These are phyloP conservation scores for Komagataella ulmi DNA, from an alignment of 805 yeast genomes.

Conservation along the genomic window DNA sequence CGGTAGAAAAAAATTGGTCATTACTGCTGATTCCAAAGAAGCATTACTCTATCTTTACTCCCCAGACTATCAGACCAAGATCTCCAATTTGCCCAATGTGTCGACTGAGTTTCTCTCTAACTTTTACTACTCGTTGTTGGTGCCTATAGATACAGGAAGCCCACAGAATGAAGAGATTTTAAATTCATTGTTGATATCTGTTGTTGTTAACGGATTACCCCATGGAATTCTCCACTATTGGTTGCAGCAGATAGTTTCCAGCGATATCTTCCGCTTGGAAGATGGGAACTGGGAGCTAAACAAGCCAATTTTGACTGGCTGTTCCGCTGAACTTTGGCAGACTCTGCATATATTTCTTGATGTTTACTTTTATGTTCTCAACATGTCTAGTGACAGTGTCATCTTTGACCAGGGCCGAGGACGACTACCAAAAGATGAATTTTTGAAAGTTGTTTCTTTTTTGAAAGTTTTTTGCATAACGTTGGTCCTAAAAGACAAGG, in stretches of 20 bases:
- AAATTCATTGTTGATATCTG: background rate
- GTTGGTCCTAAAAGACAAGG: background rate
- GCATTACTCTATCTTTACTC: background rate
- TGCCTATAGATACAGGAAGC: conserved; percentile 4
- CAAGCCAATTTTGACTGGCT: background rate
- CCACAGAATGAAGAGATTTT: conserved; percentile 1
- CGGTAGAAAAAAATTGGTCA: background rate
- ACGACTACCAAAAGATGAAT: conserved; percentile 22
- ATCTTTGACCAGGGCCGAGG: conserved; percentile 23
- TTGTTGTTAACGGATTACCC: background rate
- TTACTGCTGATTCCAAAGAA: background rate
- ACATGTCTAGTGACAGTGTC: conserved; percentile 55
- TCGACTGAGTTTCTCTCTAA: background rate
- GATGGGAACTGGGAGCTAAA: background rate
- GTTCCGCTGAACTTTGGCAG: conserved; percentile 13
- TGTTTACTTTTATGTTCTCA: conserved; percentile 50
- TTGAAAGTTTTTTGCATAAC: conserved; percentile 14
- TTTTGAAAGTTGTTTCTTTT: conserved; percentile 37
- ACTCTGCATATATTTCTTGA: conserved; percentile 41
- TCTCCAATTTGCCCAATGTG: background rate
- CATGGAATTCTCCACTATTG: background rate
- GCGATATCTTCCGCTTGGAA: background rate
- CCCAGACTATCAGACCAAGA: background rate
- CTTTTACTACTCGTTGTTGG: conserved; percentile 8
- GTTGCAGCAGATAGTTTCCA: background rate